These are phyloP conservation scores for Beta vulgaris DNA, from an alignment of 148 eudicot species.

Conservation along the genomic window DNA sequence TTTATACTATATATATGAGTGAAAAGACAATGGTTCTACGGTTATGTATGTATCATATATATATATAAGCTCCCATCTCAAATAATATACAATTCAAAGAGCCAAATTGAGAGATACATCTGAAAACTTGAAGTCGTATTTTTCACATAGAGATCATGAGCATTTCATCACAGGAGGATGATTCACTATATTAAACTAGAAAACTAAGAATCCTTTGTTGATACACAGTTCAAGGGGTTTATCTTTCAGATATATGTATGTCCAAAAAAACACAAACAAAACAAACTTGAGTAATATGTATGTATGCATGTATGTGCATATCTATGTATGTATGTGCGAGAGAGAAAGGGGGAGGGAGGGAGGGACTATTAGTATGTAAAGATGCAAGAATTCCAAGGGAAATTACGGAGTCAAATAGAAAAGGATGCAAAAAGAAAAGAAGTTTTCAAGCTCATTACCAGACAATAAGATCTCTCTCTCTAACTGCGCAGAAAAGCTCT, in stretches of 20 bases:
- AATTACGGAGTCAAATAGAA: neutral
- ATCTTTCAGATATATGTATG: too few relatives aligned
- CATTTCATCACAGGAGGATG: neutral
- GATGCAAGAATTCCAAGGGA: neutral
- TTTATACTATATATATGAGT: too few relatives aligned
- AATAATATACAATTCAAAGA: neutral
- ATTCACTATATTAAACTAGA: neutral
- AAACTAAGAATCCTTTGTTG: too few relatives aligned
- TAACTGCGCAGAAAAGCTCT: slow-evolving; percentile 89
- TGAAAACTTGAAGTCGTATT: neutral
- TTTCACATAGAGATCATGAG: neutral
- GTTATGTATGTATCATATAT: too few relatives aligned
- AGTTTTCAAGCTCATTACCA: slow-evolving; percentile 41
- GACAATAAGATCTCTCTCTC: slow-evolving; percentile 83
- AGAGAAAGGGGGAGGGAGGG: neutral
- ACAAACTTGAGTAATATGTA: neutral
- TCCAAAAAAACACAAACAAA: neutral
- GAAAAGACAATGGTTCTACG: too few relatives aligned
- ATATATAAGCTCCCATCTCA: neutral
- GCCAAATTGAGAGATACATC: neutral
- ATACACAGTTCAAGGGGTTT: too few relatives aligned
- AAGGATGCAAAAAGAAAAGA: slow-evolving; percentile 6
- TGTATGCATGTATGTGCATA: neutral
- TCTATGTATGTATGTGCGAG: neutral
- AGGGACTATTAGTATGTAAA: neutral